A percentile compares a stretch with the other conserved stretches of the same genome.
Evolutionary conservation across 208 protist species (phyloP).

Genomic region (Trypanosoma lewisi): DNA sequence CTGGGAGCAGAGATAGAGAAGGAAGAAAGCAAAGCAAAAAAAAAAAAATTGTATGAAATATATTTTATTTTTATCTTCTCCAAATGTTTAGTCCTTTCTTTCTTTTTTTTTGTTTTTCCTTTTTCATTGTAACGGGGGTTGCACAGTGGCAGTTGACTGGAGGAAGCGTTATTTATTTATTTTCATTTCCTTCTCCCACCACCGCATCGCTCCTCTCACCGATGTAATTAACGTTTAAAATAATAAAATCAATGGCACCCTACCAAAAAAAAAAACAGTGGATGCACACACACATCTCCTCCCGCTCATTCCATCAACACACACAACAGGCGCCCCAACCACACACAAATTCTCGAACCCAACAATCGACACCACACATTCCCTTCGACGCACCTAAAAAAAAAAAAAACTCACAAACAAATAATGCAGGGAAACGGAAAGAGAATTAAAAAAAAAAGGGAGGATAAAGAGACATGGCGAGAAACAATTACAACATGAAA

Average conservation of each 20-base stretch:
- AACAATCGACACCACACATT: not conserved
- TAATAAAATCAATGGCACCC: constrained; percentile 8
- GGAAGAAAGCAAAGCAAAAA: too few species aligned
- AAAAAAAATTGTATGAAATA: too few species aligned
- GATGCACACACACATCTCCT: not conserved
- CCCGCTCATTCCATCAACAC: too few species aligned
- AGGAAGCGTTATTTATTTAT: too few species aligned
- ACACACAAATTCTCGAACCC: constrained; percentile 1
- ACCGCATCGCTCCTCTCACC: constrained; percentile 12
- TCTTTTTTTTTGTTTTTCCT: too few species aligned
- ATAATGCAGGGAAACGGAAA: constrained; percentile 5
- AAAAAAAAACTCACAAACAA: constrained; percentile 2
- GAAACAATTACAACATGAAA: too few species aligned
- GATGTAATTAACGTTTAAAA: constrained; percentile 13
- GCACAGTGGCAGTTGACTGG: too few species aligned
- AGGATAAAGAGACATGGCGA: constrained; percentile 8
- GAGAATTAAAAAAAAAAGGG: constrained; percentile 7
- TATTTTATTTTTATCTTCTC: too few species aligned
- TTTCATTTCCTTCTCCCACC: too few species aligned
- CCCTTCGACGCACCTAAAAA: not conserved
- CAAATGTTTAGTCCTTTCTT: too few species aligned
- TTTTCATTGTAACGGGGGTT: too few species aligned
- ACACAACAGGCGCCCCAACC: not conserved
- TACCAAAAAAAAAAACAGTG: not conserved
- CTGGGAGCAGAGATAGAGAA: too few species aligned